Evolutionary conservation across 2,329 filamentous ascomycete species (phyloP).

Genomic region (Xylariaceae sp.): DNA sequence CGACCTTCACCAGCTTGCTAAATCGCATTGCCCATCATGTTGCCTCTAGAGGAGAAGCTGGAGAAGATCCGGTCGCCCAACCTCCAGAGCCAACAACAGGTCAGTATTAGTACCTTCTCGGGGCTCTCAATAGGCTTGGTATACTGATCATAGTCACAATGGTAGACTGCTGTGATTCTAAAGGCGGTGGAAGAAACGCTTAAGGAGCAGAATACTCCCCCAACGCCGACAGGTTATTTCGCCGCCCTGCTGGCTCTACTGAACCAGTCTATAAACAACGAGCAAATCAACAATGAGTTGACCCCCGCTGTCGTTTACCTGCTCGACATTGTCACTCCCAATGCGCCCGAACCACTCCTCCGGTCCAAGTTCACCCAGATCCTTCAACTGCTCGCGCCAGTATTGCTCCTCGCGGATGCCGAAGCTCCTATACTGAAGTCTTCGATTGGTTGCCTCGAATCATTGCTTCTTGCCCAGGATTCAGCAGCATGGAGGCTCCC

Average conservation of each 20-base stretch:
- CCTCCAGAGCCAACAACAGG: conserved; percentile 91
- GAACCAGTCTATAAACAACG: conserved; percentile 66
- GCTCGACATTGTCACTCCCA: conserved; percentile 85
- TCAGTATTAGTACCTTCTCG: too few relatives aligned
- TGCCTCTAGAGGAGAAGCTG: conserved; percentile 77
- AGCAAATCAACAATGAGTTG: conserved; percentile 73
- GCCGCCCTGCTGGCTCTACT: conserved; percentile 89
- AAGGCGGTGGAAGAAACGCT: conserved; percentile 90
- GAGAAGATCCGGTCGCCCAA: conserved; percentile 97
- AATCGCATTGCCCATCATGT: conserved; percentile 35
- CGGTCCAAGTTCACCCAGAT: conserved; percentile 95
- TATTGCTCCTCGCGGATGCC: conserved; percentile 72
- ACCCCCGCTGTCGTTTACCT: conserved; percentile 89
- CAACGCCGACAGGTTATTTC: conserved; percentile 88
- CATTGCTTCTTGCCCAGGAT: conserved; percentile 87
- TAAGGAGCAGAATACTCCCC: conserved; percentile 77
- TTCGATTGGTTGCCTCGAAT: conserved; percentile 89
- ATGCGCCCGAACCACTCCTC: conserved; percentile 79
- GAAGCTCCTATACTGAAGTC: conserved; percentile 83
- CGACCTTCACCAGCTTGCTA: background rate
- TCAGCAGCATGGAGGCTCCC: conserved; percentile 81
- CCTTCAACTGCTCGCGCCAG: conserved; percentile 77
- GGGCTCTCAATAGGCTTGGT: background rate
- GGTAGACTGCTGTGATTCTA: conserved; percentile 79
- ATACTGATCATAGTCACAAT: conserved; percentile 7